Evolutionary conservation across 805 yeast species (phyloP), one percentile per base, ranked within the genome.

Genomic region (Candida ficus): DNA sequence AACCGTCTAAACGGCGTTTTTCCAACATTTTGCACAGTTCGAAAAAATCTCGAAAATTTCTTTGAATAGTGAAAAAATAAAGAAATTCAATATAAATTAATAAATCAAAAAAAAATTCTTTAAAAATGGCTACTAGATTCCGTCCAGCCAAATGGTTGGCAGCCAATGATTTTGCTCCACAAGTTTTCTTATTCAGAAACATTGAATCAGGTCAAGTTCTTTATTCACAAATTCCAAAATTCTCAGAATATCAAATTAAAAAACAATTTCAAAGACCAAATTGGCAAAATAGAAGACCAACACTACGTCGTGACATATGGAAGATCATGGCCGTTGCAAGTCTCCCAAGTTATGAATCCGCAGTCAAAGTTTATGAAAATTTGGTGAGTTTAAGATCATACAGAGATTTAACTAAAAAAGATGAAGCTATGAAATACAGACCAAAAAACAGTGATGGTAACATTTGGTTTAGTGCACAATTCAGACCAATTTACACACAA

Each of bases 171-270:
- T 76, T 77, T 60, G 95, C 87, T 4, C 96, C 97, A 9, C 90
- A 83, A 56, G 83, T 90, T 11, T 86, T 73, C 57, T 63, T 88
- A 32, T 91, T 85, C 69, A 77, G 93, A 58, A 89, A 90, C 67
- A 63, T 87, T 36, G 93, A 87, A 64, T 73, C 83, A 30, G 97
- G 96, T 5, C 96, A 90, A 67, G 95, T 89, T 16, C 63, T 87
- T 10, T 90, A 88, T 61, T 80, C 96, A 6, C 96, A 90, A 63
- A 75, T 84, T 11, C 93, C 96, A 29, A 71, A 69, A 44, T 70
- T 80, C 66, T 39, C 73, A 46, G 64, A 52, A 22, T 56, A 54
- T 40, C 61, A 52, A 44, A 50, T 61, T 44, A 75, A 73, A 47
- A 72, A 64, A 50, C 93, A 83, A 66, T 87, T 84, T 60, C 73